Conservation (phyloP, 192 early-diverging fungal genomes). For the Coemansia sp. region DNA sequence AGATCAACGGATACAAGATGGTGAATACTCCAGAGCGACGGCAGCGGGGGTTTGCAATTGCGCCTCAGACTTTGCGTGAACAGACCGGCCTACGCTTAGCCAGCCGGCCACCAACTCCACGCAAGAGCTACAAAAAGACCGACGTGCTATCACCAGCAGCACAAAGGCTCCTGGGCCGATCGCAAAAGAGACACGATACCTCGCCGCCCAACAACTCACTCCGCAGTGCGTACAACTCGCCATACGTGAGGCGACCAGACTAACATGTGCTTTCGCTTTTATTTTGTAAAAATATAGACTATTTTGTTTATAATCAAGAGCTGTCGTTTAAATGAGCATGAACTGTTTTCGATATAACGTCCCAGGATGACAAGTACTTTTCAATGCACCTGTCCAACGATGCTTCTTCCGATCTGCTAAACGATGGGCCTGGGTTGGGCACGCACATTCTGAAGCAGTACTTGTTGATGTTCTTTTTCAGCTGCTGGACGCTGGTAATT, state of each 20-base stretch:
- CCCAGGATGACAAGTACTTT: constrained; percentile 88
- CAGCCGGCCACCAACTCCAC: neutral
- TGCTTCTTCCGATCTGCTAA: constrained; percentile 70
- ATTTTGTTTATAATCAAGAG: neutral
- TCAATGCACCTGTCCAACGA: constrained; percentile 82
- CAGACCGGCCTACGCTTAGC: constrained; percentile 13
- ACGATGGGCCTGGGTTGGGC: constrained; percentile 66
- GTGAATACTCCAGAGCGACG: constrained; percentile 9
- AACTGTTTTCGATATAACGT: constrained; percentile 59
- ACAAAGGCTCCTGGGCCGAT: constrained; percentile 22
- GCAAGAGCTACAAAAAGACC: neutral
- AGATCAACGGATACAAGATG: constrained; percentile 38
- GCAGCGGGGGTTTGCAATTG: constrained; percentile 21
- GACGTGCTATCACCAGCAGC: constrained; percentile 42
- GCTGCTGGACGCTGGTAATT: constrained; percentile 78
- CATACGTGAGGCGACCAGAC: constrained; percentile 13
- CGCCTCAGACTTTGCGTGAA: constrained; percentile 23
- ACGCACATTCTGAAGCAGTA: constrained; percentile 87
- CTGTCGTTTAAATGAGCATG: neutral
- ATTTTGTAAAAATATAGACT: neutral
- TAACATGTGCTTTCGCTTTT: neutral
- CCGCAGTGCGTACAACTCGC: constrained; percentile 36
- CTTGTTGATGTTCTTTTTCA: constrained; percentile 85
- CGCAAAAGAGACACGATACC: neutral
- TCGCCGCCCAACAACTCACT: constrained; percentile 8